Evolutionary conservation across 441 rosid species (phyloP), one percentile per base, ranked within the genome.

Genomic region (Omphalea diandra): DNA sequence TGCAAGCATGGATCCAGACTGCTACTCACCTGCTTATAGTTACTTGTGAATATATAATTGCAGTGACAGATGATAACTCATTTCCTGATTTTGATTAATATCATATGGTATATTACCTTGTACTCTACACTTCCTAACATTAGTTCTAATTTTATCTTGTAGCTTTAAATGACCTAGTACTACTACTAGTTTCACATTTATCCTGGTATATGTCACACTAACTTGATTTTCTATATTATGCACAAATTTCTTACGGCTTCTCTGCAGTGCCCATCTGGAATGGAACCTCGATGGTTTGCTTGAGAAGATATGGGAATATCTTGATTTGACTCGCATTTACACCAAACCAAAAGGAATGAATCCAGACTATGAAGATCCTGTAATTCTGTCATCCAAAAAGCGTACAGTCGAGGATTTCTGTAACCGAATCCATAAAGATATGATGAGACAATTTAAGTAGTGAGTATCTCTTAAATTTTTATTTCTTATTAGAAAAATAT

Each of bases 281-380:
- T 94, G 99, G 99, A 94, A 94, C 81, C 90, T 94, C 52, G 97
- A 94, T 56, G 97, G 99, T 50, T 84, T 92, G 75, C 81, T 92
- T 63, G 97, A 94, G 31, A 92, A 86, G 85, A 79, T 94, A 76
- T 94, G 97, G 97, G 98, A 94, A 73, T 92, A 94, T 84, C 89
- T 94, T 65, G 29, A 78, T 74, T 77, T 94, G 56, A 94, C 98
- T 80, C 89, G 97, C 69, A 94, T 94, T 74, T 91, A 88, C 77
- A 94, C 98, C 3, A 94, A 92, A 75, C 98, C 97, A 20, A 94
- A 94, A 76, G 98, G 96, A 65, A 83, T 92, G 97, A 94, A 92
- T 77, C 97, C 98, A 38, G 98, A 94, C 82, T 91, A 94, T 64
- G 97, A 92, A 75, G 98, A 94, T 73, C 98, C 98, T 5, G 97